Conservation (phyloP, 305 asterid genomes). For the Stenogyne calaminthoides region DNA sequence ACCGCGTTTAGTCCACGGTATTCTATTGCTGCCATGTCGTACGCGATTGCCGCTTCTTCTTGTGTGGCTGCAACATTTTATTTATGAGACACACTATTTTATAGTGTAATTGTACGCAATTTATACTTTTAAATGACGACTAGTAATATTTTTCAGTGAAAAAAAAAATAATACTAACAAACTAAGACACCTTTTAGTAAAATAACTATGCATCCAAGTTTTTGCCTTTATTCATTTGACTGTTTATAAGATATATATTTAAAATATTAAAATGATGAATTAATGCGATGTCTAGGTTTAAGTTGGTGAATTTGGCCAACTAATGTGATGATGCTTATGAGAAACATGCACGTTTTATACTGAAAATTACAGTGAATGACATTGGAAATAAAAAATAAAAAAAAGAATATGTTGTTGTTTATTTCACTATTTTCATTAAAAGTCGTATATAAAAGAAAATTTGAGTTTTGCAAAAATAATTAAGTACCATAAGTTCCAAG, state of each 20-base stretch:
- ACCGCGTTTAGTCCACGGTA: conserved; percentile 86
- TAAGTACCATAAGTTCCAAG: conserved; percentile 81
- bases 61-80: conserved; percentile 59
- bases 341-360: neutral
- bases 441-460: neutral
- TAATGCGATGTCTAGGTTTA: neutral
- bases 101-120: no score
- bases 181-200: no score
- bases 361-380: no score
- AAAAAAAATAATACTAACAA: no score
- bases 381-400: neutral
- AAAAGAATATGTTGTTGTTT: neutral
- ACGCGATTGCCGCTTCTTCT: conserved; percentile 85
- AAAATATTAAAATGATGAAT: neutral
- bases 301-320: conserved; percentile 41
- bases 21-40: conserved; percentile 88
- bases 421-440: neutral
- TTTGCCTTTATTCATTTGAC: neutral
- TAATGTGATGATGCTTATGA: conserved; percentile 22
- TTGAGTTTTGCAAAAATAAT: neutral
- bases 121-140: no score
- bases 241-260: neutral
- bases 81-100: no score
- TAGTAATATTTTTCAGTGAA: no score
- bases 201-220: no score